Evolutionary conservation across 2,329 filamentous ascomycete species (phyloP), one percentile per base, ranked within the genome.

Genomic region (Whalleya microplaca): DNA sequence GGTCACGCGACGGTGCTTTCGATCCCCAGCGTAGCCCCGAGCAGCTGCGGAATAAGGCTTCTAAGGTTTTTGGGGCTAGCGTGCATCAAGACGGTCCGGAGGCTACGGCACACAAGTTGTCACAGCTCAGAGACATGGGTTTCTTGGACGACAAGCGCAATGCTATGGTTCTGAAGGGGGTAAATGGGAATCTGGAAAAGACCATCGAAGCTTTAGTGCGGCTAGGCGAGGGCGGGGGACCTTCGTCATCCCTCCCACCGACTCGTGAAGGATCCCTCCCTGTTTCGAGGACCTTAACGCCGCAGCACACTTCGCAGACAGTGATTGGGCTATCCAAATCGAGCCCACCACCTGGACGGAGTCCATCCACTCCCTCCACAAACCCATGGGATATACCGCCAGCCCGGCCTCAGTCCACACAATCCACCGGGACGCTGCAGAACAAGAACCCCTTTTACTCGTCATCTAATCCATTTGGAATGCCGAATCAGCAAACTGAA

Each of bases 81-180:
- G 78, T 95, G 21, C 83, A 81, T 41, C 74, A 77, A 45, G 79
- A 81, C 49, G 74, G 68, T 20, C 64, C 71, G 45, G 80, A 89
- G 63, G 86, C 87, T 55, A 81, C 87, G 52, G 91, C 96, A 43
- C 80, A 83, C 48, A 98, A 98, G 72, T 75, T 98, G 71, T 79
- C 80, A 2, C 87, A 85, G 50, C 76, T 99, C 55, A 84, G 87
- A 53, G 92, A 97, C 54, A 96, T 98, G 92, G 95, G 95, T 0
- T 99, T 99, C 67, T 79, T 78, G 3, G 92, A 99, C 70, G 86
- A 89, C 42, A 90, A 89, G 65, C 85, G 90, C 56, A 98, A 97
- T 69, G 81, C 85, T 3, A 86, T 89, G 50, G 86, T 97, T 21
- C 77, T 99, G 18, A 93, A 92, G 70, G 89, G 90, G 2, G 82